A percentile compares a stretch with the other conserved stretches of the same genome.
phyloP scores from a whole-genome alignment of 345 rosid species.

The Bruguiera sexangula region DNA sequence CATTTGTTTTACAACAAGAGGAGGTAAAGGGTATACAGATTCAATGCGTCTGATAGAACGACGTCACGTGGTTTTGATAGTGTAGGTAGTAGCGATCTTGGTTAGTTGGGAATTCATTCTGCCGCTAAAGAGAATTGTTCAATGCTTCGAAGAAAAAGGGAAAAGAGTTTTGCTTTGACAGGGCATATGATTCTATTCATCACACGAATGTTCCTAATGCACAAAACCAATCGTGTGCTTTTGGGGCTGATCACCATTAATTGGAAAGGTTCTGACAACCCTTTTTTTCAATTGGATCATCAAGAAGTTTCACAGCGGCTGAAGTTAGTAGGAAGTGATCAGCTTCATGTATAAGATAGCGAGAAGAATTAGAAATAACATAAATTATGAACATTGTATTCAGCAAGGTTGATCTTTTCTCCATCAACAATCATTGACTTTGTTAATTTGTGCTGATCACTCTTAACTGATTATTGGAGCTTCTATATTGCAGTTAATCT shows the following conservation, averaged over 20 bases:
- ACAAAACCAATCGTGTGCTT: neutral
- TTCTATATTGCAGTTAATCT: no score
- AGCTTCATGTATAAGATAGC: neutral
- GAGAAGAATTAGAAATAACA: neutral
- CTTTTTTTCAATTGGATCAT: neutral
- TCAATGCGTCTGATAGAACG: no score
- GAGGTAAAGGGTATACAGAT: no score
- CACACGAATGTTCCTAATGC: neutral
- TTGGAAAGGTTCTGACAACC: neutral
- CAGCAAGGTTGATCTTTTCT: neutral
- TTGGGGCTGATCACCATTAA: neutral
- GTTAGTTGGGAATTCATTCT: slow-evolving; percentile 8
- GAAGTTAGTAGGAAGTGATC: neutral
- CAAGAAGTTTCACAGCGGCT: neutral
- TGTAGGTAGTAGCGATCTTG: neutral
- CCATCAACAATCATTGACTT: no score
- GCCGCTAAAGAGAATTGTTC: slow-evolving; percentile 1
- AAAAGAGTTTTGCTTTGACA: slow-evolving; percentile 5
- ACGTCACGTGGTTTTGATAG: neutral
- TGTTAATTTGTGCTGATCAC: no score
- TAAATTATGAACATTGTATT: no score
- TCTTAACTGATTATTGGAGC: no score
- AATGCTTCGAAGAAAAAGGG: neutral
- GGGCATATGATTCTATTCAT: slow-evolving; percentile 9
- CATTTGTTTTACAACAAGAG: no score